phyloP scores from a whole-genome alignment of 176 grass and related monocot genomes.

The Triticum timopheevii region DNA sequence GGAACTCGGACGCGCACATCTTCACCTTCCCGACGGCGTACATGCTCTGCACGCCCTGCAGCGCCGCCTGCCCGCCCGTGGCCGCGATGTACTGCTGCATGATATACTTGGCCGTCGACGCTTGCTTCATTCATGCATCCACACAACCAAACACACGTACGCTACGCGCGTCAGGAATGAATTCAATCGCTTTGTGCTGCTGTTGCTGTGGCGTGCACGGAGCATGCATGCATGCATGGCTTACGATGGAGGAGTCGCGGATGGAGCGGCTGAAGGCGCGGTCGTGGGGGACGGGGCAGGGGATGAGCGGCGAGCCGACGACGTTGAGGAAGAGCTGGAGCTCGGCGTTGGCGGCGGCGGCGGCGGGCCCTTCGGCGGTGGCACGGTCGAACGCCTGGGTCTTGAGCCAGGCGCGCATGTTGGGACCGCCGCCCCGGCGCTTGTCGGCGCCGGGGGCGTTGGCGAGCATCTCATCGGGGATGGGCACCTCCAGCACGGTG shows the following conservation, averaged over 20 bases:
- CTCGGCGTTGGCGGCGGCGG: slow-evolving; percentile 48
- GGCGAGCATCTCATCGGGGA: slow-evolving; percentile 90
- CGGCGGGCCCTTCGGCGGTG: slow-evolving; percentile 26
- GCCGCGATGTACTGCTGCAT: slow-evolving; percentile 97
- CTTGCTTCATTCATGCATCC: slow-evolving; percentile 61
- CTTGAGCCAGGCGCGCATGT: slow-evolving; percentile 92
- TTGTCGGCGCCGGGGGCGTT: slow-evolving; percentile 45
- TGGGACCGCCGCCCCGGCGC: slow-evolving; percentile 47
- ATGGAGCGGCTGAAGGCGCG: slow-evolving; percentile 84
- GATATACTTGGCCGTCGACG: slow-evolving; percentile 96
- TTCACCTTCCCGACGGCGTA: slow-evolving; percentile 87
- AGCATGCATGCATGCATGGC: background rate
- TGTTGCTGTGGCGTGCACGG: background rate
- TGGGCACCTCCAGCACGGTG: slow-evolving; percentile 97
- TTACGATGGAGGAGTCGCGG: slow-evolving; percentile 86
- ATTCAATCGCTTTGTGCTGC: background rate
- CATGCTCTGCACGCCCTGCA: slow-evolving; percentile 88
- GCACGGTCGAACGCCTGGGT: slow-evolving; percentile 85
- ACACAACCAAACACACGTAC: background rate
- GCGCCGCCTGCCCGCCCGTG: slow-evolving; percentile 80
- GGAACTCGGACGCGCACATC: slow-evolving; percentile 96
- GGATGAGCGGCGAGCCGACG: slow-evolving; percentile 88
- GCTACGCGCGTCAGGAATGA: background rate
- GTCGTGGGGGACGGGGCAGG: slow-evolving; percentile 81
- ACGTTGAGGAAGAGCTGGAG: slow-evolving; percentile 93